Conservation (phyloP, 495 filamentous ascomycete genomes). For the Bacidia rubella region DNA sequence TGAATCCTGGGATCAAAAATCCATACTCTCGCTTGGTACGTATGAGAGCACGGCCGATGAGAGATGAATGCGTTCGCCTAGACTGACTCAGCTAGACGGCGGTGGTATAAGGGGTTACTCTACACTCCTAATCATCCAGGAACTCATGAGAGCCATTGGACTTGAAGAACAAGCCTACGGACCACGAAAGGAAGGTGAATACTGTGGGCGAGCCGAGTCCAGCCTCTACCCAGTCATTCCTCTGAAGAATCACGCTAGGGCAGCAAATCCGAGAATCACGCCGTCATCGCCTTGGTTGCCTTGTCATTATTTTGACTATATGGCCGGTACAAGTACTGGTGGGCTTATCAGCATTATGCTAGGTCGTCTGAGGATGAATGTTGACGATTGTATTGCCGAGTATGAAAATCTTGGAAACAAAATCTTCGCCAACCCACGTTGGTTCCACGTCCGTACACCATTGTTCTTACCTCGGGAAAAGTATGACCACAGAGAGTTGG, state of each 20-base stretch:
- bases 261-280: background rate
- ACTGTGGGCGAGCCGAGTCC: background rate
- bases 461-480: slow-evolving; percentile 7
- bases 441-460: slow-evolving; percentile 9
- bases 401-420: slow-evolving; percentile 22
- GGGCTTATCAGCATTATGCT: slow-evolving; percentile 16
- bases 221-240: background rate
- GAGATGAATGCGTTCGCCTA: background rate
- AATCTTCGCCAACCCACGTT: slow-evolving; percentile 22
- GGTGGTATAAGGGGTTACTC: slow-evolving; percentile 23
- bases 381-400: slow-evolving; percentile 21
- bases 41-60: background rate
- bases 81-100: slow-evolving; percentile 11
- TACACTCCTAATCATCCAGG: slow-evolving; percentile 18
- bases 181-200: background rate
- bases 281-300: slow-evolving; percentile 14
- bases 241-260: background rate
- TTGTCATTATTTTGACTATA: slow-evolving; percentile 30
- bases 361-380: slow-evolving; percentile 22
- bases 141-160: slow-evolving; percentile 16
- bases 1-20: background rate
- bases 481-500: slow-evolving; percentile 1
- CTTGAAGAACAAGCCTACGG: background rate
- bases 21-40: background rate
- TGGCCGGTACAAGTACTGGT: slow-evolving; percentile 28